Base-by-base conservation (phyloP, 257 asterid species). In the Jacaranda mimosifolia region DNA sequence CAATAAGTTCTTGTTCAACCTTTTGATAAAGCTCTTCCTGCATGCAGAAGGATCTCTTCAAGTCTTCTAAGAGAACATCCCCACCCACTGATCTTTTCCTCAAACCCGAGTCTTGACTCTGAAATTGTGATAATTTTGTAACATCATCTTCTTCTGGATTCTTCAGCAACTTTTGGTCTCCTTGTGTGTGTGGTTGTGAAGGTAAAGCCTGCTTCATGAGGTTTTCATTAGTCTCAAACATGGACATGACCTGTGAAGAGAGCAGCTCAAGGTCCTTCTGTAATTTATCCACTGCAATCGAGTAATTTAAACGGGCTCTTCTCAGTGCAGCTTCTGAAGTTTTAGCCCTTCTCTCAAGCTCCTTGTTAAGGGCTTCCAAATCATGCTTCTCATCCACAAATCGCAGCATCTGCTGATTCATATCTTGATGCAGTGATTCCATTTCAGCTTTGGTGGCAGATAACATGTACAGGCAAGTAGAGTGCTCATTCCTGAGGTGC, bases 221-320 rank as follows among this genome's bases (percentile, higher is more conserved):
- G 82, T 75, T 91, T 73, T 93, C 97, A 58, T 93, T 96, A 6
- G 94, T 88, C 89, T 93, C 96, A 66, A 91, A 93, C 97, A 96
- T 88, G 80, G 98, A 90, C 21, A 89, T 82, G 42, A 96, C 98
- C 91, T 96, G 99, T 42, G 96, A 93, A 7, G 99, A 93, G 81
- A 96, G 98, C 63, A 96, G 89, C 84, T 89, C 97, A 51, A 96
- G 98, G 70, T 96, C 99, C 84, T 96, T 93, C 35, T 93, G 99
- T 80, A 96, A 85, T 80, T 92, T 94, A 78, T 92, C 97, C 63
- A 96, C 99, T 10, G 98, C 99, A 62, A 96, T 91, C 10, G 97
- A 86, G 87, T 96, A 93, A 82, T 96, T 96, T 77, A 96, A 82
- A 57, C 98, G 96, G 79, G 97, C 98, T 79, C 98, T 81, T 85